Evolutionary conservation across 1,284 basidiomycete species (phyloP).

Genomic region (Irpex sp.): DNA sequence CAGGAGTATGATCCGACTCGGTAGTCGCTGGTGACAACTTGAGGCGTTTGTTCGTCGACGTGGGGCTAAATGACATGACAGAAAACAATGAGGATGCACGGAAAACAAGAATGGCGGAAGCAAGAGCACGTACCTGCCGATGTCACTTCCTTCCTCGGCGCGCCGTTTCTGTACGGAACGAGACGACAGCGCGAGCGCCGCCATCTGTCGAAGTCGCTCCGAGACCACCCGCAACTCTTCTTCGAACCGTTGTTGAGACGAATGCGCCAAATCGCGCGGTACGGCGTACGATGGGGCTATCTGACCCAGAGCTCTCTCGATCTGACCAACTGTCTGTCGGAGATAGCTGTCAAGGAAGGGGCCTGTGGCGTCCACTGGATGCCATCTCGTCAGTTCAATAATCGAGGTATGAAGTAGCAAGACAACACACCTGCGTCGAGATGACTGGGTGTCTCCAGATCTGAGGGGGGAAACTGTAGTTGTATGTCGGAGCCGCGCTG

Average conservation of each 20-base stretch:
- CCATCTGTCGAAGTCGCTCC: slow-evolving; percentile 18
- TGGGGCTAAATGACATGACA: not conserved
- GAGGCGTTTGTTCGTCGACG: slow-evolving; percentile 15
- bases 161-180: slow-evolving; percentile 23
- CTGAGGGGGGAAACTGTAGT: slow-evolving; percentile 33
- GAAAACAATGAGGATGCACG: not conserved
- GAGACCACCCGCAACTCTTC: slow-evolving; percentile 13
- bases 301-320: slow-evolving; percentile 27
- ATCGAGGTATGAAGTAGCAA: not conserved
- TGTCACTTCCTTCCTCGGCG: slow-evolving; percentile 19
- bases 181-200: slow-evolving; percentile 12
- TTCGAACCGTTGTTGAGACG: slow-evolving; percentile 23
- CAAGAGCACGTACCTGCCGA: slow-evolving; percentile 7
- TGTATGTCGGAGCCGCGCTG: slow-evolving; percentile 20
- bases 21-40: slow-evolving; percentile 22
- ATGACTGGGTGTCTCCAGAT: slow-evolving; percentile 46
- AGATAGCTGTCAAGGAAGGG: slow-evolving; percentile 49
- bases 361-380: slow-evolving; percentile 50
- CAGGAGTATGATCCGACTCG: slow-evolving; percentile 14
- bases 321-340: slow-evolving; percentile 35
- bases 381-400: not conserved
- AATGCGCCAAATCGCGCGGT: slow-evolving; percentile 28
- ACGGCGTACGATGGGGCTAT: slow-evolving; percentile 20
- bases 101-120: not conserved
- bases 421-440: slow-evolving; percentile 45